Conservation (phyloP, 164 flowering plant species). For the Annona cherimola region DNA sequence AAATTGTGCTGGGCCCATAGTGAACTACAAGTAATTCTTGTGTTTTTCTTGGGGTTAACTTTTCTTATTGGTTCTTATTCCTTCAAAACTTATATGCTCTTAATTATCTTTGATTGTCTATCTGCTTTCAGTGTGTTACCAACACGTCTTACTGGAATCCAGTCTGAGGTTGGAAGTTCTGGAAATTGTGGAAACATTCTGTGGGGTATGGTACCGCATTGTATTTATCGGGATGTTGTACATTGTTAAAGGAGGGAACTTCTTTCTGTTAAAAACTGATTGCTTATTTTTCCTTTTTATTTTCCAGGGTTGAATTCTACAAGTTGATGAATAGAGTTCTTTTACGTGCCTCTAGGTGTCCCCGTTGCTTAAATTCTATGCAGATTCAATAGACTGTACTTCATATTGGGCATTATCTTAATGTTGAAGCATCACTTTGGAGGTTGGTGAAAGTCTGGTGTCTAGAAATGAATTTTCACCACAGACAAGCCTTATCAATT, state of each 20-base stretch:
- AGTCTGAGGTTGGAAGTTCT: conserved; percentile 1
- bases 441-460: background rate
- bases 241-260: too few species aligned
- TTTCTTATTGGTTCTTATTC: background rate
- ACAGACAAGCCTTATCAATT: background rate
- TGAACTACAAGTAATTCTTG: conserved; percentile 49
- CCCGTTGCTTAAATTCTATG: conserved; percentile 14
- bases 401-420: conserved; percentile 13
- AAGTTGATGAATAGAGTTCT: conserved; percentile 15
- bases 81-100: background rate
- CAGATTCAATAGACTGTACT: conserved; percentile 22
- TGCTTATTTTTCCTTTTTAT: background rate
- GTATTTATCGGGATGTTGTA: conserved; percentile 1
- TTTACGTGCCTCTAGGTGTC: conserved; percentile 20
- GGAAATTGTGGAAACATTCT: conserved; percentile 26
- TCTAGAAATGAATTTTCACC: background rate
- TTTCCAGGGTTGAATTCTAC: conserved; percentile 48
- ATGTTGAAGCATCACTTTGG: conserved; percentile 7
- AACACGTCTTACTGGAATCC: conserved; percentile 29
- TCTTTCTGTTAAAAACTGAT: background rate
- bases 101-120: background rate
- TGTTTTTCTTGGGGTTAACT: background rate
- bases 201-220: conserved; percentile 31
- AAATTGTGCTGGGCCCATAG: conserved; percentile 50
- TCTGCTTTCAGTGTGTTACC: conserved; percentile 38